These are phyloP conservation scores for Hypoxylon perforatum DNA, from an alignment of 495 filamentous ascomycete genomes.

Conservation along the genomic window DNA sequence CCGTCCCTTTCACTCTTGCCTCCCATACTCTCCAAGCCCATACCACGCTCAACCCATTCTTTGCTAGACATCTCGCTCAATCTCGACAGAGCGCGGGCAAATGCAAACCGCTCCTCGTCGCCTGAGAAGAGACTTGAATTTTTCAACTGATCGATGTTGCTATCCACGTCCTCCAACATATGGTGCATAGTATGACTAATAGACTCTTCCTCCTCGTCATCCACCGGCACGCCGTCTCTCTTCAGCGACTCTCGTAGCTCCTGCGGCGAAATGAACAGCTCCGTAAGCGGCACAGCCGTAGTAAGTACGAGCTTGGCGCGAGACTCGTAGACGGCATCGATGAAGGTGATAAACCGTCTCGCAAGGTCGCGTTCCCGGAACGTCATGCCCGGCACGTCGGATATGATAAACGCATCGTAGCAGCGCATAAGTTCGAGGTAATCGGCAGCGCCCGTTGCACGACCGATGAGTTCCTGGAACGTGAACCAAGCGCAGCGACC, in stretches of 20 bases:
- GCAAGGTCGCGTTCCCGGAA: conserved; percentile 87
- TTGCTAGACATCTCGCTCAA: conserved; percentile 92
- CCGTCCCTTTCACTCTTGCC: conserved; percentile 70
- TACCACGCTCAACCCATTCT: conserved; percentile 92
- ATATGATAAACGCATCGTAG: conserved; percentile 92
- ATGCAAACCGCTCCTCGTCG: conserved; percentile 96
- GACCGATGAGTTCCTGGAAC: conserved; percentile 88
- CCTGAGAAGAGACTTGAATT: conserved; percentile 89
- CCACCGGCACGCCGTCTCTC: conserved; percentile 52
- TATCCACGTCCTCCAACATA: conserved; percentile 92
- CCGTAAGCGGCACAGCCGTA: conserved; percentile 80
- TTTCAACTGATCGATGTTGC: conserved; percentile 87
- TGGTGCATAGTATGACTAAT: conserved; percentile 85
- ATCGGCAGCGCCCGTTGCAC: conserved; percentile 90
- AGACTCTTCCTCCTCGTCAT: conserved; percentile 62
- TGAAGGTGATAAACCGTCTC: conserved; percentile 93
- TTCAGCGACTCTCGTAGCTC: conserved; percentile 72
- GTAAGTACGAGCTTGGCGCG: conserved; percentile 96
- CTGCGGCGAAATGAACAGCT: conserved; percentile 86
- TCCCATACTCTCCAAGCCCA: conserved; percentile 70
- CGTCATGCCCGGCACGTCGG: conserved; percentile 92
- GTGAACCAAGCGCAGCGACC: conserved; percentile 89
- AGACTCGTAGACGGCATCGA: conserved; percentile 90
- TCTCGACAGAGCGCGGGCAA: conserved; percentile 86
- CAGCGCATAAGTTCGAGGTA: conserved; percentile 91